Conservation (phyloP, 371 early-diverging fungal genomes). For the Syncephalastrum sp. region DNA sequence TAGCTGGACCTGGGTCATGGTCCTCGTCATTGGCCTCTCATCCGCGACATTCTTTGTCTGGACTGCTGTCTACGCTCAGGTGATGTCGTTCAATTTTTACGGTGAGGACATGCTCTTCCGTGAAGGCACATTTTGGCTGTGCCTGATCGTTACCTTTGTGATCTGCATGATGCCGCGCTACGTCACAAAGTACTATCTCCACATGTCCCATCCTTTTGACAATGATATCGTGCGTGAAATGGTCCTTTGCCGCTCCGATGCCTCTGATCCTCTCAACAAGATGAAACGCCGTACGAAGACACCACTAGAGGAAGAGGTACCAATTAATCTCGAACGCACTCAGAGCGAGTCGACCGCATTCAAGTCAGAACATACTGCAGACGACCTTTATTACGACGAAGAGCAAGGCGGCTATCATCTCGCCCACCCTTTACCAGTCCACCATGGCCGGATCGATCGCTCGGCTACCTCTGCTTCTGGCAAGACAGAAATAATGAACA, state of each 20-base stretch:
- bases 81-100: constrained; percentile 40
- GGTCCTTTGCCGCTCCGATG: constrained; percentile 26
- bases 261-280: constrained; percentile 1
- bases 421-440: constrained; percentile 8
- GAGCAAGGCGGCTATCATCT: constrained; percentile 12
- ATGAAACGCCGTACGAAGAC: constrained; percentile 6
- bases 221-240: constrained; percentile 65
- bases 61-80: constrained; percentile 49
- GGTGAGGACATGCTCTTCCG: constrained; percentile 54
- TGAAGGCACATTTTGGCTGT: constrained; percentile 57
- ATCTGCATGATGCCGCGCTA: constrained; percentile 55
- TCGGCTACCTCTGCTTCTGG: constrained; percentile 22
- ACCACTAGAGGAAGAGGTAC: constrained; percentile 29
- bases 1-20: constrained; percentile 81
- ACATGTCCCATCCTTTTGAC: constrained; percentile 57
- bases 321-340: constrained; percentile 32
- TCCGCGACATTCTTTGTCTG: constrained; percentile 53
- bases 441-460: constrained; percentile 20
- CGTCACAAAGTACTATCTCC: constrained; percentile 48
- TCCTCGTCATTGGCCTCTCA: constrained; percentile 58
- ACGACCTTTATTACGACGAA: constrained; percentile 17
- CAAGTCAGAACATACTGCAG: constrained; percentile 5
- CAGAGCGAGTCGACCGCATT: constrained; percentile 22
- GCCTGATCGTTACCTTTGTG: constrained; percentile 46
- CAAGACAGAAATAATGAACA: constrained; percentile 46